These are phyloP conservation scores for Hypoxylon sp. DNA, from an alignment of 2,329 filamentous ascomycete genomes.

Conservation along the genomic window DNA sequence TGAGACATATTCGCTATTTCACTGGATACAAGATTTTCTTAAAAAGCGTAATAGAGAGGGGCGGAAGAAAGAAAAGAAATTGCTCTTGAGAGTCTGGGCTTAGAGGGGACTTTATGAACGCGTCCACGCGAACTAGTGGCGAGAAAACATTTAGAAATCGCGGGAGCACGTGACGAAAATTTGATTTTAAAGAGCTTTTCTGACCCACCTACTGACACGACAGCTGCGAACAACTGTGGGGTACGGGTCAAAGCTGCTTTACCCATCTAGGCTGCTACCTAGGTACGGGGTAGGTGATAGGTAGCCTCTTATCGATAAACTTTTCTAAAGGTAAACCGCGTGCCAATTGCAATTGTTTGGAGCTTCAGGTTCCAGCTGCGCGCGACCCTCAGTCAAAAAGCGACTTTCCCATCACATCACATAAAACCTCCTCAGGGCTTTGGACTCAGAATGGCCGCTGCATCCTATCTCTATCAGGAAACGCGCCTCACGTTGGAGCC, in stretches of 20 bases:
- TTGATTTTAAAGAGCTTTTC: conserved; percentile 18
- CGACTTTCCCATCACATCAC: conserved; percentile 20
- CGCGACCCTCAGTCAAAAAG: conserved; percentile 21
- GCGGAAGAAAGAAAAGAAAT: conserved; percentile 2
- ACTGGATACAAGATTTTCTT: conserved; percentile 11
- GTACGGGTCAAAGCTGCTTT: neutral
- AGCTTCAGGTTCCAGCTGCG: conserved; percentile 19
- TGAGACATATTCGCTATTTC: conserved; percentile 59
- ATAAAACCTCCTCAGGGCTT: conserved; percentile 53
- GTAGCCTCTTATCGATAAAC: conserved; percentile 35
- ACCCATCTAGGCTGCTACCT: neutral
- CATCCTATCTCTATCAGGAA: conserved; percentile 83
- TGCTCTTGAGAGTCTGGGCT: neutral
- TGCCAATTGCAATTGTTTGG: conserved; percentile 28
- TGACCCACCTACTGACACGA: too few species aligned
- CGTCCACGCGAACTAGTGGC: conserved; percentile 44
- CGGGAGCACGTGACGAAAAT: conserved; percentile 47
- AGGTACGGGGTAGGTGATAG: too few species aligned
- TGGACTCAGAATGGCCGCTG: conserved; percentile 76
- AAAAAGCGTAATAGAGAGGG: neutral
- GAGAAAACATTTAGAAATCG: conserved; percentile 45
- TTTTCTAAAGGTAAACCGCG: neutral
- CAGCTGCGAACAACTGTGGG: neutral
- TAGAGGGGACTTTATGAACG: conserved; percentile 19
- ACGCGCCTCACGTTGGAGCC: conserved; percentile 86